Conservation (phyloP, 306 rosid species). For the Hylodesmum podocarpum region DNA sequence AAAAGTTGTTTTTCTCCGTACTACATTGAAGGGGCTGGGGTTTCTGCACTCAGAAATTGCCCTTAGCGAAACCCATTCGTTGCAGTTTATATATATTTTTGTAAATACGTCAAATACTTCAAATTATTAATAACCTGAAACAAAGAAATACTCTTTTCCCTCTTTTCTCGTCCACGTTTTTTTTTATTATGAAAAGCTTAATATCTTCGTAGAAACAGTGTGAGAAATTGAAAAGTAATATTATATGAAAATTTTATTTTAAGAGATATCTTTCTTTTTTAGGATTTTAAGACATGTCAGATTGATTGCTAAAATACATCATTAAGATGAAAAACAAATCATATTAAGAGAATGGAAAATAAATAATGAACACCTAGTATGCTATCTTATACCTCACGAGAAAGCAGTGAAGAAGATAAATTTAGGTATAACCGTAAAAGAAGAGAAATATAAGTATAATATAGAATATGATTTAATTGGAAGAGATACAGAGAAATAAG, state of each 20-base stretch:
- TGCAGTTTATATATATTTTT: neutral
- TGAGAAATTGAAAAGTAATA: neutral
- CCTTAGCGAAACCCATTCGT: neutral
- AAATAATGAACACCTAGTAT: no score
- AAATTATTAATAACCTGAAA: neutral
- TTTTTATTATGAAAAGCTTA: neutral
- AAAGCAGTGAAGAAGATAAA: no score
- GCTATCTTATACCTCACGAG: no score
- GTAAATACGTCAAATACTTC: slow-evolving; percentile 6
- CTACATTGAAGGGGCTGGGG: neutral
- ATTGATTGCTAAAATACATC: neutral
- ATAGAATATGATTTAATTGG: no score
- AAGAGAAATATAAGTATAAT: no score
- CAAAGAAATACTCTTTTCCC: neutral
- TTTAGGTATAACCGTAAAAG: no score
- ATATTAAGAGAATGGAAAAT: neutral
- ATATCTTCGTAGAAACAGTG: neutral
- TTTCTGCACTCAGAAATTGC: neutral
- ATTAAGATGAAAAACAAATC: neutral
- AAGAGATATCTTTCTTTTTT: neutral
- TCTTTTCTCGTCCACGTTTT: neutral
- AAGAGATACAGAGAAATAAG: no score
- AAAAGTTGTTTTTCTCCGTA: neutral
- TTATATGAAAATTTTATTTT: neutral
- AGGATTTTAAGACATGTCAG: neutral